A percentile compares a stretch with the other conserved stretches of the same genome.
Conservation (phyloP, 192 early-diverging fungal species). For the Coemansia reversa region DNA sequence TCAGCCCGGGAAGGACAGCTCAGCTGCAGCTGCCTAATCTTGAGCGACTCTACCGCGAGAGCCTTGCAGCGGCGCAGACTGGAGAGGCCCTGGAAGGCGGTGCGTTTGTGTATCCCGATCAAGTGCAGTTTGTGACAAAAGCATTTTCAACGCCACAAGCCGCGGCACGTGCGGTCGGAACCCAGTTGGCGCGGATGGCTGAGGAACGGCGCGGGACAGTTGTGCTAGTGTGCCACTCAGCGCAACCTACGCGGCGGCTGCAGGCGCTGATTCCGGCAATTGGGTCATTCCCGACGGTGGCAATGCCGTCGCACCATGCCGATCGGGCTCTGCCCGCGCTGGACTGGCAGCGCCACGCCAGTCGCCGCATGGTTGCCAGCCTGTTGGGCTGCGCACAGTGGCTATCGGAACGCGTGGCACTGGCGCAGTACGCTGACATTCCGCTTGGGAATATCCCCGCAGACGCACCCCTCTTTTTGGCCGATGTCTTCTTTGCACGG, state of each 20-base stretch:
- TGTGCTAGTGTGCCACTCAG: constrained; percentile 74
- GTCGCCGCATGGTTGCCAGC: constrained; percentile 71
- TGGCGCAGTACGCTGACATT: constrained; percentile 79
- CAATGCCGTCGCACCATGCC: constrained; percentile 67
- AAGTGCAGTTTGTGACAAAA: constrained; percentile 32
- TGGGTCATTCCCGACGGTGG: constrained; percentile 68
- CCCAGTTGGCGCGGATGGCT: constrained; percentile 61
- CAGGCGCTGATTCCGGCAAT: constrained; percentile 56
- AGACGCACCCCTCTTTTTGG: constrained; percentile 77
- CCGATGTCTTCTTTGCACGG: constrained; percentile 85
- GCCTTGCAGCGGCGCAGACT: constrained; percentile 20
- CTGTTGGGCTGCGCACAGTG: constrained; percentile 74
- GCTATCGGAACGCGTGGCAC: constrained; percentile 68
- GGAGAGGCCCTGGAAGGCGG: constrained; percentile 19
- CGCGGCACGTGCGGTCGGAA: constrained; percentile 57
- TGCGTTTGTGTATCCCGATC: constrained; percentile 46
- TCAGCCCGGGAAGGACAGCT: constrained; percentile 60
- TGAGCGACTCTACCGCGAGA: constrained; percentile 64
- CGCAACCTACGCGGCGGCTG: constrained; percentile 55
- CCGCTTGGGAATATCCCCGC: constrained; percentile 87
- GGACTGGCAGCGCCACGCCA: constrained; percentile 78
- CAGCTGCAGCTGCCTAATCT: constrained; percentile 73
- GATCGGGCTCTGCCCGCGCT: constrained; percentile 75
- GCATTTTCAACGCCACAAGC: constrained; percentile 25
- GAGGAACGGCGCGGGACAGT: constrained; percentile 63